Evolutionary conservation across 2,329 filamentous ascomycete genomes (phyloP).

Genomic region (Trichoderma koningii): DNA sequence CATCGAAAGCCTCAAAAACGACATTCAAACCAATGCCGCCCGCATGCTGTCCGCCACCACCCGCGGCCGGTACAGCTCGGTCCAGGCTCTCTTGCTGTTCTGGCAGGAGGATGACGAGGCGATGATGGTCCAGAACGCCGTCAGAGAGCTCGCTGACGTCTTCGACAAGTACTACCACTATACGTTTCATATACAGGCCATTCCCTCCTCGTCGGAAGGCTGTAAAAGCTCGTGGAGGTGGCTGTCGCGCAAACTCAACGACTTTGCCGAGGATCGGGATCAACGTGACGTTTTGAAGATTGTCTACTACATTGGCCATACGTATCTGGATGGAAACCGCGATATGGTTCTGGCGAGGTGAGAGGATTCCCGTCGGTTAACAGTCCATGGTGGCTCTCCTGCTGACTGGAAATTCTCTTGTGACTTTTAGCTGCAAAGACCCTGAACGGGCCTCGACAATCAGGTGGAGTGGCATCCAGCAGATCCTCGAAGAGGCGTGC

Average conservation of each 20-base stretch:
- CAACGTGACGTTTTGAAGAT: constrained; percentile 60
- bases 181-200: constrained; percentile 50
- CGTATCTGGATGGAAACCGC: constrained; percentile 55
- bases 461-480: constrained; percentile 59
- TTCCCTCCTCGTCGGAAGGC: constrained; percentile 52
- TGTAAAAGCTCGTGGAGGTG: constrained; percentile 55
- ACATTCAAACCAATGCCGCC: constrained; percentile 54
- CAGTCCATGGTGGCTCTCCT: background rate
- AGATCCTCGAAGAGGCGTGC: constrained; percentile 56
- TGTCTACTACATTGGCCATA: constrained; percentile 60
- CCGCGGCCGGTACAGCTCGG: constrained; percentile 56
- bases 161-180: constrained; percentile 57
- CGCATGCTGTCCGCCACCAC: constrained; percentile 53
- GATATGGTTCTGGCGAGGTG: constrained; percentile 62
- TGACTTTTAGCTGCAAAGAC: constrained; percentile 48
- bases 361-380: background rate
- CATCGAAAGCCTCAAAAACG: constrained; percentile 54
- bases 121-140: constrained; percentile 43
- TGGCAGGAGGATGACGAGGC: constrained; percentile 58
- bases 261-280: constrained; percentile 56
- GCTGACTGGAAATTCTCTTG: background rate
- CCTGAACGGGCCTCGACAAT: constrained; percentile 50
- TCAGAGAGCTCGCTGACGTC: constrained; percentile 53
- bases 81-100: constrained; percentile 54
- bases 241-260: constrained; percentile 54